Base-by-base conservation (phyloP, 495 filamentous ascomycete species). In the Tuber umbilicatum region DNA sequence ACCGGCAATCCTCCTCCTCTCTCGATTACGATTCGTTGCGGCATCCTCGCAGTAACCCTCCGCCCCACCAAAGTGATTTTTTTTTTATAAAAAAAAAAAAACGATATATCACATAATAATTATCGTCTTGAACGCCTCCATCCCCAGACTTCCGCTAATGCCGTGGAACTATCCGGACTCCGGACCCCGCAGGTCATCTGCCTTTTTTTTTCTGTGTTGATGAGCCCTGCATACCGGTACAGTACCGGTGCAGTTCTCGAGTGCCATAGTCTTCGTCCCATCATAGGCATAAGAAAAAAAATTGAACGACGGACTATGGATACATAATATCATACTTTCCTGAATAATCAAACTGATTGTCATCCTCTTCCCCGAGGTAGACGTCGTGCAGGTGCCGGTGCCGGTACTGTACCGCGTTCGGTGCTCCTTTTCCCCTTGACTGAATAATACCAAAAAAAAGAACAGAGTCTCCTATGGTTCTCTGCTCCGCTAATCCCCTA, bases 91-190 rank as follows among this genome's bases (percentile, higher is more conserved):
- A 55, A 27, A 50, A 12, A 12, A n/a, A 31, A 60, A 60, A 31
- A 27, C 55, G 55, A 64, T 64, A 64, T 64, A 64, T 64, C 55
- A 64, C 55, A 64, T 64, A 47, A 39, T 1, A n/a, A n/a, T n/a
- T n/a, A n/a, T 39, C 17, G 14, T 60, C 2, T 64, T 31, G 27
- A 35, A 19, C 27, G 14, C 55, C 14, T 16, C 5, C 55, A 35
- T 16, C 55, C 27, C 12, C 55, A 64, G 55, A 5, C 55, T 64
- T 64, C 55, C 55, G 55, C 4, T 35, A 60, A 27, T 35, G 55
- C 55, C 55, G 55, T 35, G 17, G 31, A 16, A 64, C 55, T 64
- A 5, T 5, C 55, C 55, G 55, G 55, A 64, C 27, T 64, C 55
- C 55, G 55, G 35, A 31, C 50, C 0, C 50, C n/a, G 3, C 10